Evolutionary conservation across 1,284 basidiomycete species (phyloP).

Genomic region (Trametes pubescens): DNA sequence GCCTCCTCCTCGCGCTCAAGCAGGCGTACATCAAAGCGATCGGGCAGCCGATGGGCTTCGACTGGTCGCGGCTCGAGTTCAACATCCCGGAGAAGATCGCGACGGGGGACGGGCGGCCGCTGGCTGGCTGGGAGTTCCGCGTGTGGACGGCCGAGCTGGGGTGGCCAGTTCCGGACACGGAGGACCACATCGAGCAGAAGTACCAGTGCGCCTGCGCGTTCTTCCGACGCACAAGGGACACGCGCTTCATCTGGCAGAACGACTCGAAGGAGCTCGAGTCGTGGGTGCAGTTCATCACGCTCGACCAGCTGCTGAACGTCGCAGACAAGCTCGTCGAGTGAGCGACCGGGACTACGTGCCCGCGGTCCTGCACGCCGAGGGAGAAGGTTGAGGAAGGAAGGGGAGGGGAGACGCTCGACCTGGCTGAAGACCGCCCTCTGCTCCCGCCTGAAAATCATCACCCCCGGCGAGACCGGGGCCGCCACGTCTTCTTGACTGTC

Average conservation of each 20-base stretch:
- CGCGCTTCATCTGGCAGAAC: slow-evolving; percentile 76
- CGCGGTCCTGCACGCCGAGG: neutral
- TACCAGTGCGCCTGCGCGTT: slow-evolving; percentile 81
- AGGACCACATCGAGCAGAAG: slow-evolving; percentile 63
- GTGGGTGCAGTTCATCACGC: slow-evolving; percentile 84
- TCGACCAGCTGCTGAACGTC: slow-evolving; percentile 81
- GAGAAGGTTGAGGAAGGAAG: slow-evolving; percentile 2
- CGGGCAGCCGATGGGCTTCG: slow-evolving; percentile 80
- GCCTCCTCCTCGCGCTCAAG: slow-evolving; percentile 78
- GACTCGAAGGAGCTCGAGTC: slow-evolving; percentile 69
- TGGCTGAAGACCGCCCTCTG: neutral
- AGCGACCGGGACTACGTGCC: slow-evolving; percentile 1
- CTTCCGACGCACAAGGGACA: slow-evolving; percentile 70
- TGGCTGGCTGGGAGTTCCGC: slow-evolving; percentile 85
- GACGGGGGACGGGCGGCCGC: slow-evolving; percentile 67
- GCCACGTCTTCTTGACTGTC: neutral
- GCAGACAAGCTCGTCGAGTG: slow-evolving; percentile 74
- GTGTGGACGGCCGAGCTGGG: slow-evolving; percentile 77
- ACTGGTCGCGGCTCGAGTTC: slow-evolving; percentile 81
- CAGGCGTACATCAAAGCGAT: slow-evolving; percentile 82
- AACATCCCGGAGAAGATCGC: slow-evolving; percentile 69
- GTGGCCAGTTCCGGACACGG: slow-evolving; percentile 65
- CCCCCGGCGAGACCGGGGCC: neutral
- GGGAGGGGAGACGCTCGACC: neutral
- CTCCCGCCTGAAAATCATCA: slow-evolving; percentile 5